Evolutionary conservation across 352 stramenopile genomes (phyloP).

Genomic region (Phytophthora citrophthora): DNA sequence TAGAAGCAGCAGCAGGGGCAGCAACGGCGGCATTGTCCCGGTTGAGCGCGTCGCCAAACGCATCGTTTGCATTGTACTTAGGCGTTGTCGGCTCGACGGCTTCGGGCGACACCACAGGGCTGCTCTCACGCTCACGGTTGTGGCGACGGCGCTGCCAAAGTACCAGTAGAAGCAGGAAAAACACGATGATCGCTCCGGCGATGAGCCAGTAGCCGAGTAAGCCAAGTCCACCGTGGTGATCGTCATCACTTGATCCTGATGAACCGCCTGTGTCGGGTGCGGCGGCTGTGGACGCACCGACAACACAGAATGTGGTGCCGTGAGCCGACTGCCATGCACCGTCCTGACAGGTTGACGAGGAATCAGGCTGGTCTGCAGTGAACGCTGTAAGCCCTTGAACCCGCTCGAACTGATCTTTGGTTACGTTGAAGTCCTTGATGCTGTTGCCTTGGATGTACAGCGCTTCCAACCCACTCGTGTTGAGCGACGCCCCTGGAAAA

Average conservation of each 20-base stretch:
- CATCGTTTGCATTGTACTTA: slow-evolving; percentile 19
- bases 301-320: slow-evolving; percentile 44
- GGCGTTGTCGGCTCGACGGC: slow-evolving; percentile 32
- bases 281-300: slow-evolving; percentile 33
- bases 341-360: slow-evolving; percentile 28
- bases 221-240: slow-evolving; percentile 13
- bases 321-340: slow-evolving; percentile 44
- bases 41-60: slow-evolving; percentile 29
- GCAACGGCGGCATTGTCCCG: slow-evolving; percentile 5
- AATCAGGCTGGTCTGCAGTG: slow-evolving; percentile 29
- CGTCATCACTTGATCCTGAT: slow-evolving; percentile 16
- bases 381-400: slow-evolving; percentile 40
- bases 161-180: slow-evolving; percentile 42
- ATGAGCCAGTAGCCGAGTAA: slow-evolving; percentile 43
- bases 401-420: slow-evolving; percentile 29
- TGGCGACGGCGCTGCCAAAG: slow-evolving; percentile 39
- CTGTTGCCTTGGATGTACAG: slow-evolving; percentile 44
- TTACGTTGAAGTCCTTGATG: slow-evolving; percentile 51
- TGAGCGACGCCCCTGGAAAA: slow-evolving; percentile 34
- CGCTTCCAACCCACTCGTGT: slow-evolving; percentile 32
- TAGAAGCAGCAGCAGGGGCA: background rate
- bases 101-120: slow-evolving; percentile 31
- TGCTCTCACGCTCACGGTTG: slow-evolving; percentile 22
- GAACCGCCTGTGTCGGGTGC: slow-evolving; percentile 23
- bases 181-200: slow-evolving; percentile 37